These are phyloP conservation scores for Pseudogymnoascus sp. DNA, from an alignment of 2,329 filamentous ascomycete genomes.

Conservation along the genomic window DNA sequence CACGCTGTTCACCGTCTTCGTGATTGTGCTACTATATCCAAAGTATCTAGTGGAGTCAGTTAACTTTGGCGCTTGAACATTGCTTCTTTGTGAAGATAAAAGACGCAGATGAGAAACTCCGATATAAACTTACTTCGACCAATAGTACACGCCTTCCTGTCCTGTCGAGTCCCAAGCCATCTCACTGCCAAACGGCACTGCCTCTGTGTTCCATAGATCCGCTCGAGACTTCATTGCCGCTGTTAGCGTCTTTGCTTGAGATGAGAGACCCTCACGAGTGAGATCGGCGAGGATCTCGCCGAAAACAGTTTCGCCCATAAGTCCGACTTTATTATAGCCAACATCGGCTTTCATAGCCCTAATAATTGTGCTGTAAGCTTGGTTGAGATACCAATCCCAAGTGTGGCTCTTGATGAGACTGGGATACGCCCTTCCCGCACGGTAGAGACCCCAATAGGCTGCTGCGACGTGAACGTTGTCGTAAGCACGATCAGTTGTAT, in stretches of 20 bases:
- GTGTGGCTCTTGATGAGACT: constrained; percentile 32
- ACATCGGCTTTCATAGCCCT: constrained; percentile 32
- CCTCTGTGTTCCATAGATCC: constrained; percentile 39
- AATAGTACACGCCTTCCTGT: constrained; percentile 53
- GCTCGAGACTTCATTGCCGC: constrained; percentile 41
- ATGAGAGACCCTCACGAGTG: constrained; percentile 35
- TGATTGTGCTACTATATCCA: constrained; percentile 34
- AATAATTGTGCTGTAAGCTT: constrained; percentile 43
- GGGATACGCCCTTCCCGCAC: constrained; percentile 41
- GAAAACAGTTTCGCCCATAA: constrained; percentile 54
- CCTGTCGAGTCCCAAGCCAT: constrained; percentile 56
- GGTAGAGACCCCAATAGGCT: constrained; percentile 50
- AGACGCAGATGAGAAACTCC: constrained; percentile 24
- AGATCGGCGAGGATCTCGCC: constrained; percentile 44
- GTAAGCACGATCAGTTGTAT: constrained; percentile 43
- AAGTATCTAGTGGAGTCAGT: constrained; percentile 33
- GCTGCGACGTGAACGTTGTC: constrained; percentile 50
- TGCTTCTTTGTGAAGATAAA: constrained; percentile 8
- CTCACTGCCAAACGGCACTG: constrained; percentile 49
- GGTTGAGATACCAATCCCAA: constrained; percentile 47
- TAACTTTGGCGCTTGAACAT: not conserved
- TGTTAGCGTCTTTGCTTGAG: constrained; percentile 34
- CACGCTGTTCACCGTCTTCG: constrained; percentile 47
- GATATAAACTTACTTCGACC: constrained; percentile 30
- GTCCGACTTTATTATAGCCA: constrained; percentile 37